Percentiles rank a stretch among this genome's conserved stretches.
These are phyloP conservation scores for Xylariaceae sp. DNA, from an alignment of 2,329 filamentous ascomycete genomes.

Conservation along the genomic window DNA sequence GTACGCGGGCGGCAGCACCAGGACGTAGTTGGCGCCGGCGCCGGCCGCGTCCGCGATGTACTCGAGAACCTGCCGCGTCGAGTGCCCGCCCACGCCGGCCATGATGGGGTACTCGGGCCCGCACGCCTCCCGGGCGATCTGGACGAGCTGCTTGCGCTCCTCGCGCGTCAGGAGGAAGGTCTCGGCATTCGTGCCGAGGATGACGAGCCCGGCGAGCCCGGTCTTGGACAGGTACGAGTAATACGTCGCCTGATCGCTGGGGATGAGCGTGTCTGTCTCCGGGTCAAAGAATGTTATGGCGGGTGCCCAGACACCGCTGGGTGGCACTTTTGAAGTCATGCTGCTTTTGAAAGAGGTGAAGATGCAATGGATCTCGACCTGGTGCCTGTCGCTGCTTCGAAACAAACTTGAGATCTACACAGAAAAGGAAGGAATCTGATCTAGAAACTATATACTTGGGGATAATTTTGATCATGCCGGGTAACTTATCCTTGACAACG, in stretches of 20 bases:
- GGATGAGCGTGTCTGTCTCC: constrained; percentile 40
- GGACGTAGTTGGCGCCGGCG: constrained; percentile 56
- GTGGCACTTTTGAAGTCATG: constrained; percentile 29
- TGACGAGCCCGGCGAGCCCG: constrained; percentile 30
- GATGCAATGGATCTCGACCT: neutral
- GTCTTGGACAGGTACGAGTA: constrained; percentile 42
- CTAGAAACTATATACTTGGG: too few relatives aligned
- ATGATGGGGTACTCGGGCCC: constrained; percentile 52
- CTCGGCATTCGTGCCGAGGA: constrained; percentile 32
- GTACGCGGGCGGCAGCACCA: constrained; percentile 59
- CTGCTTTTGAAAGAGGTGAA: neutral
- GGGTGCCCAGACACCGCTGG: constrained; percentile 41
- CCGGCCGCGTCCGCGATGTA: constrained; percentile 52
- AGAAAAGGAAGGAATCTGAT: too few relatives aligned
- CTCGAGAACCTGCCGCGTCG: constrained; percentile 57
- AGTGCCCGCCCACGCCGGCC: constrained; percentile 59
- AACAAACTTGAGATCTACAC: too few relatives aligned
- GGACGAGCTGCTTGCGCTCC: constrained; percentile 52
- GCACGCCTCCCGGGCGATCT: constrained; percentile 48
- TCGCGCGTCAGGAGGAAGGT: constrained; percentile 49
- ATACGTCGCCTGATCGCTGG: constrained; percentile 42
- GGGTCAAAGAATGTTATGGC: constrained; percentile 50
- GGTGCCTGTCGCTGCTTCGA: too few relatives aligned
- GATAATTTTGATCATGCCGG: neutral
- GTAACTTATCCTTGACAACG: constrained; percentile 8